Conservation (phyloP, 352 stramenopile genomes). For the Globisporangium echinulatum region DNA sequence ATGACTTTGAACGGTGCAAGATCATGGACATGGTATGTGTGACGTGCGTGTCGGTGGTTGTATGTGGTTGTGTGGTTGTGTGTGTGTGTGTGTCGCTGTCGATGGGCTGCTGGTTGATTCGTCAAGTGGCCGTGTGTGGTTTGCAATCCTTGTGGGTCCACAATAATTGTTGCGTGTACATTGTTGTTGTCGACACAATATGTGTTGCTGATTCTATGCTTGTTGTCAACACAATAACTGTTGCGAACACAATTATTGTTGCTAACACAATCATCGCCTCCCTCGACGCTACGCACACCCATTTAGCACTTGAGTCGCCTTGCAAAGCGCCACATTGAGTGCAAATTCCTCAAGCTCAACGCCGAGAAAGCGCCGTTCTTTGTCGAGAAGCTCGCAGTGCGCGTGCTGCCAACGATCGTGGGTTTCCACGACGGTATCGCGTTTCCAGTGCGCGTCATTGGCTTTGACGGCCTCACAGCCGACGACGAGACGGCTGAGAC, state of each 20-base stretch:
- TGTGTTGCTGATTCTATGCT: too few species aligned
- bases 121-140: too few species aligned
- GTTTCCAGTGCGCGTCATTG: constrained; percentile 82
- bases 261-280: too few species aligned
- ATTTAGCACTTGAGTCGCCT: constrained; percentile 46
- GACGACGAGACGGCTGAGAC: constrained; percentile 51
- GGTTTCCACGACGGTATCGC: constrained; percentile 91
- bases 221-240: too few species aligned
- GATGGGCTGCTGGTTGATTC: too few species aligned
- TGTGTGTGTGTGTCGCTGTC: neutral
- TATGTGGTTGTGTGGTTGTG: neutral
- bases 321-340: constrained; percentile 76
- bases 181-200: too few species aligned
- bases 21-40: constrained; percentile 91
- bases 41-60: too few species aligned
- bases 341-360: constrained; percentile 94
- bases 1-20: constrained; percentile 96
- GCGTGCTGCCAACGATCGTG: constrained; percentile 92
- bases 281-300: too few species aligned
- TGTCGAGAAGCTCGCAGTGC: constrained; percentile 89
- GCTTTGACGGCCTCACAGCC: constrained; percentile 91
- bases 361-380: constrained; percentile 94
- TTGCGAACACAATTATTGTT: too few species aligned
- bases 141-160: too few species aligned
- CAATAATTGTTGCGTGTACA: too few species aligned